Conservation (phyloP, 1,284 basidiomycete genomes). For the Cerioporus squamosus region DNA sequence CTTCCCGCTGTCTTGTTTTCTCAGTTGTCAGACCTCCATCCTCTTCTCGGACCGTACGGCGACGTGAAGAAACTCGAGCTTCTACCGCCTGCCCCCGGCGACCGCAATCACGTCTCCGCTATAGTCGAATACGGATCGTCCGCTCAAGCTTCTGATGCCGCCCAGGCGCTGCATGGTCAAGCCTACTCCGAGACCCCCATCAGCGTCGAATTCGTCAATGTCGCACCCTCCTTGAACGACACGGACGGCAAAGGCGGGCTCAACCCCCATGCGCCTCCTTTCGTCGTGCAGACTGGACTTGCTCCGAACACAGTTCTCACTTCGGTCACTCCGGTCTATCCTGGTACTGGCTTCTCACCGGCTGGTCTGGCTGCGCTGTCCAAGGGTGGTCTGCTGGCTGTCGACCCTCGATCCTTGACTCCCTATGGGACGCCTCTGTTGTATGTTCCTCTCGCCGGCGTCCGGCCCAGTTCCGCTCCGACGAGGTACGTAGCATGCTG, state of each 20-base stretch:
- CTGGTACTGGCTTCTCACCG: conserved; percentile 13
- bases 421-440: conserved; percentile 25
- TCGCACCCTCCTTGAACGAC: conserved; percentile 5
- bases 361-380: conserved; percentile 19
- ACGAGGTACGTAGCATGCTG: conserved; percentile 22
- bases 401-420: conserved; percentile 24
- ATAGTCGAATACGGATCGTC: conserved; percentile 63
- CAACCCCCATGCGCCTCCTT: conserved; percentile 41
- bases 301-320: conserved; percentile 16
- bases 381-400: conserved; percentile 24
- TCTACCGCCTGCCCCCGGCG: conserved; percentile 33
- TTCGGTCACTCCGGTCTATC: conserved; percentile 21
- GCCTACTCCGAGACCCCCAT: conserved; percentile 57
- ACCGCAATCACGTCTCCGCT: conserved; percentile 52
- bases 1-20: conserved; percentile 70
- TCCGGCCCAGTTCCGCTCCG: conserved; percentile 35
- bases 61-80: conserved; percentile 61
- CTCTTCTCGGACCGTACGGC: conserved; percentile 76
- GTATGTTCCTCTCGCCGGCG: conserved; percentile 26
- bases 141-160: conserved; percentile 64
- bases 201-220: conserved; percentile 46
- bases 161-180: conserved; percentile 60
- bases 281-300: conserved; percentile 27
- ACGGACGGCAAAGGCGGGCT: conserved; percentile 31
- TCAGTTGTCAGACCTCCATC: conserved; percentile 65